Percentiles rank a stretch among this genome's conserved stretches.
Evolutionary conservation across 495 filamentous ascomycete genomes (phyloP).

Genomic region (Collariella sp.): DNA sequence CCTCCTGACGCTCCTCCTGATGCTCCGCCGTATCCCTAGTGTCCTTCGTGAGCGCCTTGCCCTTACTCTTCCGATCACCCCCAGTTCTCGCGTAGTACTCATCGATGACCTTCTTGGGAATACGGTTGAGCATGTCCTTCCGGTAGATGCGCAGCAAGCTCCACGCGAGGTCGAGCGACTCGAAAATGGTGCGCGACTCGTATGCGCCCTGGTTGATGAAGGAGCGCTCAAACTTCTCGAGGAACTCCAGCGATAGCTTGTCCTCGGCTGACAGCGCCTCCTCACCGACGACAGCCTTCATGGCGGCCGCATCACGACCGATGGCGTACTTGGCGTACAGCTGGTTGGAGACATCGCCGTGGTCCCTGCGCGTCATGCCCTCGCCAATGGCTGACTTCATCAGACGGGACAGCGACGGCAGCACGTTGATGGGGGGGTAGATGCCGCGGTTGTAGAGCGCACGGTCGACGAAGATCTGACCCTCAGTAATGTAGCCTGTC

Average conservation of each 20-base stretch:
- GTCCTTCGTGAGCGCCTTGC: constrained; percentile 51
- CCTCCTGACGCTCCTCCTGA: constrained; percentile 49
- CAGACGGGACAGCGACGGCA: constrained; percentile 95
- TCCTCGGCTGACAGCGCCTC: constrained; percentile 93
- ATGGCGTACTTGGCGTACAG: constrained; percentile 99
- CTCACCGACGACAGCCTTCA: constrained; percentile 99
- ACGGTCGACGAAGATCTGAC: constrained; percentile 96
- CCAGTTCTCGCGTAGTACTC: constrained; percentile 78
- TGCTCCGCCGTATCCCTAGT: constrained; percentile 42
- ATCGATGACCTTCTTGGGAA: constrained; percentile 85
- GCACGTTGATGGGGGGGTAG: constrained; percentile 98
- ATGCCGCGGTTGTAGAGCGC: constrained; percentile 92
- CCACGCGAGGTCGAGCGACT: constrained; percentile 94
- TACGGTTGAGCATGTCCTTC: constrained; percentile 94
- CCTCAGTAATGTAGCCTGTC: constrained; percentile 98
- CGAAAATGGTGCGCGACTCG: constrained; percentile 79
- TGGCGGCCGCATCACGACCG: constrained; percentile 91
- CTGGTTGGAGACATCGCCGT: constrained; percentile 98
- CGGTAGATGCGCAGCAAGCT: constrained; percentile 91
- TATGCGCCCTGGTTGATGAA: constrained; percentile 93
- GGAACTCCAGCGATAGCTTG: constrained; percentile 94
- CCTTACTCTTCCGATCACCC: constrained; percentile 44
- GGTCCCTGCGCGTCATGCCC: constrained; percentile 88
- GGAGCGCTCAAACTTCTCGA: constrained; percentile 92
- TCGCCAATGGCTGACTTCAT: constrained; percentile 99